Conservation (phyloP, 2,329 filamentous ascomycete species). For the Phialophora macrospora region DNA sequence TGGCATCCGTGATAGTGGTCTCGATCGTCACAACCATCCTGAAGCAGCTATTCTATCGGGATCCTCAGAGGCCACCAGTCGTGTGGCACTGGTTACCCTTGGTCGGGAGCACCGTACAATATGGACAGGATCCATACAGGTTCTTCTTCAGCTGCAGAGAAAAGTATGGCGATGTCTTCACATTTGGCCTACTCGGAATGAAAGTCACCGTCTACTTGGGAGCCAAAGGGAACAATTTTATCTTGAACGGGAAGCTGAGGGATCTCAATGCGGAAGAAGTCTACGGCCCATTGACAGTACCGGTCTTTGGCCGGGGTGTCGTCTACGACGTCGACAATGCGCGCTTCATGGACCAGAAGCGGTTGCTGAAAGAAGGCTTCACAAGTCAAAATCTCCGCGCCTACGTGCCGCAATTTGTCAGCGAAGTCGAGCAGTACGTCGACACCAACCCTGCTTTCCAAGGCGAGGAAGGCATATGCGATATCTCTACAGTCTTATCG, state of each 20-base stretch:
- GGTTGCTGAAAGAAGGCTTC: conserved; percentile 70
- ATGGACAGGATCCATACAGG: conserved; percentile 80
- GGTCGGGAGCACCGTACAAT: conserved; percentile 87
- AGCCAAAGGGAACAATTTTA: conserved; percentile 84
- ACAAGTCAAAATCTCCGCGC: conserved; percentile 66
- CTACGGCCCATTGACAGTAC: conserved; percentile 74
- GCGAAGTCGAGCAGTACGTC: conserved; percentile 75
- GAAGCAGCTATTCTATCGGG: conserved; percentile 34
- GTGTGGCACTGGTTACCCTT: conserved; percentile 71
- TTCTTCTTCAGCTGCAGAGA: conserved; percentile 69
- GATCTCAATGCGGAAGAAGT: conserved; percentile 91
- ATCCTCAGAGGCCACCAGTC: conserved; percentile 53
- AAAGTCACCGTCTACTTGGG: conserved; percentile 87
- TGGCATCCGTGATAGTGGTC: conserved; percentile 9
- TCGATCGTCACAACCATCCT: conserved; percentile 33
- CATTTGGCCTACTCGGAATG: conserved; percentile 84
- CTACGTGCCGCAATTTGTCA: conserved; percentile 78
- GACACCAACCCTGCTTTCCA: conserved; percentile 70
- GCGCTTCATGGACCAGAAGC: conserved; percentile 96
- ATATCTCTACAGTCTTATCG: conserved; percentile 76
- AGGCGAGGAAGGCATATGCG: conserved; percentile 68
- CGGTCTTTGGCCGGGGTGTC: conserved; percentile 80
- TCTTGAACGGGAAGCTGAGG: conserved; percentile 86
- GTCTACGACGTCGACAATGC: conserved; percentile 90
- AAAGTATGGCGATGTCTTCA: conserved; percentile 91